phyloP scores from a whole-genome alignment of 176 grass and related monocot species.

The Elymus sibiricus region DNA sequence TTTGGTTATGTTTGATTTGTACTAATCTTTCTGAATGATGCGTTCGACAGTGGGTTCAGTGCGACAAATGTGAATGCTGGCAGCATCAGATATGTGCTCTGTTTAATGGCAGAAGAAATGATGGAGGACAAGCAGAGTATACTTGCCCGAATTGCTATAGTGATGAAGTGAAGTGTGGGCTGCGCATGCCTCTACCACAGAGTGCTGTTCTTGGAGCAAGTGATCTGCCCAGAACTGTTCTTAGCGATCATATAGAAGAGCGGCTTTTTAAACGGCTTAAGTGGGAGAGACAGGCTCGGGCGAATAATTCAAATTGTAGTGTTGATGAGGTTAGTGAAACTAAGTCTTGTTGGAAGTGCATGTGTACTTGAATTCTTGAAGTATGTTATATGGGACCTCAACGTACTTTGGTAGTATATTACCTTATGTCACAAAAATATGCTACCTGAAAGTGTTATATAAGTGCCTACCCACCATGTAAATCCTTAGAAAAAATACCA shows the following conservation, averaged over 20 bases:
- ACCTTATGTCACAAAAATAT: not conserved
- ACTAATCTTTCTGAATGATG: constrained; percentile 36
- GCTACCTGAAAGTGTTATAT: not conserved
- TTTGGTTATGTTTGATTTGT: constrained; percentile 10
- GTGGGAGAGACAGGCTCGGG: constrained; percentile 74
- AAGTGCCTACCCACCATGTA: not conserved
- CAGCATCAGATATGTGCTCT: constrained; percentile 98
- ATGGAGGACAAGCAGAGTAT: constrained; percentile 96
- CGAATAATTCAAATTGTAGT: constrained; percentile 55
- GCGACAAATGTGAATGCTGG: constrained; percentile 99
- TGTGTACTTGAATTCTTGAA: not conserved
- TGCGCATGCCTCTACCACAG: constrained; percentile 89
- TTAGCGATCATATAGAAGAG: constrained; percentile 96
- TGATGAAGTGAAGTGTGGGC: constrained; percentile 73
- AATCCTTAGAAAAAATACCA: not conserved
- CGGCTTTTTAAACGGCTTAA: constrained; percentile 79
- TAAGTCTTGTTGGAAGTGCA: not conserved
- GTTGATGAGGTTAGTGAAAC: constrained; percentile 74
- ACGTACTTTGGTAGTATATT: not conserved
- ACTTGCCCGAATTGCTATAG: constrained; percentile 95
- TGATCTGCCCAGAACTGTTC: constrained; percentile 88
- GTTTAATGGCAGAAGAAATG: constrained; percentile 96
- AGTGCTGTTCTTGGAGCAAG: constrained; percentile 99
- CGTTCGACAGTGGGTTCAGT: constrained; percentile 92
- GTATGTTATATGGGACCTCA: not conserved